These are phyloP conservation scores for Camelina sativa DNA, from an alignment of 345 rosid species.

Conservation along the genomic window DNA sequence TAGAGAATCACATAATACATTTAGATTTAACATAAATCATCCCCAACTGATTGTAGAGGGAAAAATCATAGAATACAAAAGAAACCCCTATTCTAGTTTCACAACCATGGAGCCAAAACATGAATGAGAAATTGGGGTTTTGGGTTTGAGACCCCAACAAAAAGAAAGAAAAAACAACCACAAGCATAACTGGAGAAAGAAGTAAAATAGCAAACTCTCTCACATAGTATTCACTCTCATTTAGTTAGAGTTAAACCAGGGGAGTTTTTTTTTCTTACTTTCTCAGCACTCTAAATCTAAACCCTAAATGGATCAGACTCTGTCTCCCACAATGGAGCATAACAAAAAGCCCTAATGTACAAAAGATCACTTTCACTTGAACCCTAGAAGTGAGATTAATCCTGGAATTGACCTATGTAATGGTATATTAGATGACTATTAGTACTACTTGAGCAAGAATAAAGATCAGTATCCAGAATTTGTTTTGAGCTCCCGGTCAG, in stretches of 20 bases:
- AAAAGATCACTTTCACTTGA: slow-evolving; percentile 49
- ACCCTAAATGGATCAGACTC: slow-evolving; percentile 37
- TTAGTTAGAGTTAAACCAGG: slow-evolving; percentile 35
- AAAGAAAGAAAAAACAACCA: not conserved
- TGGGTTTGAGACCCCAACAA: not conserved
- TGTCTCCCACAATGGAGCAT: slow-evolving; percentile 23
- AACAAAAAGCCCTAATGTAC: slow-evolving; percentile 46
- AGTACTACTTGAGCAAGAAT: slow-evolving; percentile 32
- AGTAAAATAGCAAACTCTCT: slow-evolving; percentile 37
- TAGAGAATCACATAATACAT: not conserved
- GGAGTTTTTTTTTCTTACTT: slow-evolving; percentile 37
- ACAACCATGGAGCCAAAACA: slow-evolving; percentile 41
- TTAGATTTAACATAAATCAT: slow-evolving; percentile 29
- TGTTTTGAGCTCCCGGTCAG: slow-evolving; percentile 43
- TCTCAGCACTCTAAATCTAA: slow-evolving; percentile 33
- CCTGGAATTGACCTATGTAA: slow-evolving; percentile 27
- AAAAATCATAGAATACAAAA: slow-evolving; percentile 29
- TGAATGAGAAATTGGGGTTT: slow-evolving; percentile 24
- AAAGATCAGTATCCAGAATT: slow-evolving; percentile 26
- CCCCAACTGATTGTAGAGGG: slow-evolving; percentile 12
- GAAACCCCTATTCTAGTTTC: slow-evolving; percentile 12
- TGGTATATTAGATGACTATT: slow-evolving; percentile 43
- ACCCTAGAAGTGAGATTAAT: slow-evolving; percentile 16
- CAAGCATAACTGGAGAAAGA: slow-evolving; percentile 27
- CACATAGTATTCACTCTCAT: slow-evolving; percentile 36